Evolutionary conservation across 192 early-diverging fungal genomes (phyloP), one percentile per base, ranked within the genome.

Genomic region (Podila verticillata): DNA sequence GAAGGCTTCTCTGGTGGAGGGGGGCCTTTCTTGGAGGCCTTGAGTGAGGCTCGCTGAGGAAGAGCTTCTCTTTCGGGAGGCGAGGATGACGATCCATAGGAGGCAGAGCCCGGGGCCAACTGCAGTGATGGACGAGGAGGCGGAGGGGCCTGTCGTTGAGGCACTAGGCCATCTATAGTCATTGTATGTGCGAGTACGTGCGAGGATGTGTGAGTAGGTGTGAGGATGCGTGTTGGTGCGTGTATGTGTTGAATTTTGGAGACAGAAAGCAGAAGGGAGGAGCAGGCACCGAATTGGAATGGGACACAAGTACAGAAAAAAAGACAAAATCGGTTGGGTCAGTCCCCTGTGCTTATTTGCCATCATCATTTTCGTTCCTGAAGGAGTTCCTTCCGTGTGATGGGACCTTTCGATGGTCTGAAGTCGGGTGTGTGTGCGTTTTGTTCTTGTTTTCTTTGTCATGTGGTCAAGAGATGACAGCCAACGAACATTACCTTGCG

Each of bases 101-200:
- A 34, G 29, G 24, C 47, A 29, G 75, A 79, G 58, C 65, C 68
- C 31, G 75, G 32, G 20, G 75, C 44, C 49, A 79, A 29, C 47
- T 82, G 67, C 35, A 74, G 60, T 29, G 77, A 80, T 24, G 66
- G 70, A 61, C 75, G 74, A 29, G 82, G 82, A 26, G 82, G 82
- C 3, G 82, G 82, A 48, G 82, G 82, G 4, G 82, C 82, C 63
- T 77, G 75, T 34, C 82, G 82, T 69, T 79, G 70, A 60, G 82
- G 82, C 26, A 83, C 74, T 24, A 78, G 74, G 36, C 71, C 72
- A 28, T 78, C 74, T 57, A 69, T 36, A 54, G 61, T n/a, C 20
- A 54, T 26, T 26, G 24, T 54, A 24, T 54, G 22, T 54, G 51
- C 2, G 7, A 51, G 15, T 7, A 51, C 15, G 22, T 19, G 22